Conservation (phyloP, 208 protist genomes). For the Trypanosoma boissoni region DNA sequence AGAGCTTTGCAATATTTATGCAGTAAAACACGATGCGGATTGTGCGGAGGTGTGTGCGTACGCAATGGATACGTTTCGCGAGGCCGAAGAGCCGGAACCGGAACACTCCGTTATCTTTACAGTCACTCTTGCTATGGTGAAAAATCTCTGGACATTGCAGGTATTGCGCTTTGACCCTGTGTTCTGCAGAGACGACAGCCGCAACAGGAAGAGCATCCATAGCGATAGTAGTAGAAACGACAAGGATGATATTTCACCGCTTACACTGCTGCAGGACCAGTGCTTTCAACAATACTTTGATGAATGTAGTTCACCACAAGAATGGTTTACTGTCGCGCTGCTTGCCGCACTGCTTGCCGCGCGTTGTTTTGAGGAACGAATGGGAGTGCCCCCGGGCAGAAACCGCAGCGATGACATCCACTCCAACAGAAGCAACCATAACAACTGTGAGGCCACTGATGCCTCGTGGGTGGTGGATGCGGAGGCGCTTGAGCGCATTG, state of each 20-base stretch:
- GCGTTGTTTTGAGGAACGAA: constrained; percentile 20
- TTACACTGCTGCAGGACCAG: constrained; percentile 4
- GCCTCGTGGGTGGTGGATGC: constrained; percentile 16
- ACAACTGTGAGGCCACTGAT: not conserved
- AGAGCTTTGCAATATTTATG: constrained; percentile 83
- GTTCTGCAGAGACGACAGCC: no score
- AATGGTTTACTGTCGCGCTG: constrained; percentile 16
- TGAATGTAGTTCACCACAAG: constrained; percentile 1
- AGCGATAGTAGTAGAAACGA: no score
- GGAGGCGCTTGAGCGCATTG: constrained; percentile 13
- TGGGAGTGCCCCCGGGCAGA: constrained; percentile 9
- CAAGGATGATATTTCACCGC: no score
- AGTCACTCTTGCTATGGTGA: constrained; percentile 21
- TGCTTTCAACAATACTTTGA: constrained; percentile 5
- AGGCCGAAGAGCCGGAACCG: not conserved
- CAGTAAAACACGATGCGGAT: constrained; percentile 50
- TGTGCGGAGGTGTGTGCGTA: constrained; percentile 26
- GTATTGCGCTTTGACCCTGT: constrained; percentile 24
- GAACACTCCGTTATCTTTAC: not conserved
- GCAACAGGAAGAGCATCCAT: no score
- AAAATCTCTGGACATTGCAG: constrained; percentile 47
- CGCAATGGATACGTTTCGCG: constrained; percentile 25
- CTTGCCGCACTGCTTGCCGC: constrained; percentile 20
- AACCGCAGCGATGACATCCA: not conserved
- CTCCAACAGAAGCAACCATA: not conserved